A percentile compares a stretch with the other conserved stretches of the same genome.
Evolutionary conservation across 495 filamentous ascomycete species (phyloP).

Genomic region (Podospora pseudoanserina): DNA sequence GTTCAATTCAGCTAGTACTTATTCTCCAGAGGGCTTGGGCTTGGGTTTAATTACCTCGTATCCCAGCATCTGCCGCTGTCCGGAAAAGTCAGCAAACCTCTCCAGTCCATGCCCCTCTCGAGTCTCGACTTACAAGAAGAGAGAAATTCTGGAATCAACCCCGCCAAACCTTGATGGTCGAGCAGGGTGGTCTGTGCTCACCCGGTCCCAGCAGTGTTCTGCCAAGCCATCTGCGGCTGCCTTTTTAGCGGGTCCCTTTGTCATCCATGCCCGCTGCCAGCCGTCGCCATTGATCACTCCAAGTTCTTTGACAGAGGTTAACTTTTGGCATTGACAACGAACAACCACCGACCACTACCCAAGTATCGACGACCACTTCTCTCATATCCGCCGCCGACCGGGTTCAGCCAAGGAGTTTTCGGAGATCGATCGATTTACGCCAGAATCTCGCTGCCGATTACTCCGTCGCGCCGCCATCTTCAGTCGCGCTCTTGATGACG

Average conservation of each 20-base stretch:
- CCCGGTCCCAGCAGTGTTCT: neutral
- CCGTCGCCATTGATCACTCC: neutral
- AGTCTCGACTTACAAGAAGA: neutral
- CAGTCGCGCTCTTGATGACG: constrained; percentile 3
- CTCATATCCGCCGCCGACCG: neutral
- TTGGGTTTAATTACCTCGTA: too few relatives aligned
- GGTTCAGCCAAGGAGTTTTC: neutral
- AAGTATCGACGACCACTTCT: neutral
- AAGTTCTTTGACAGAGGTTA: neutral
- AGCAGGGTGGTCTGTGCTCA: neutral
- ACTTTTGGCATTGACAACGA: neutral
- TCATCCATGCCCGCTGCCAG: constrained; percentile 3
- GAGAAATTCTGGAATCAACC: neutral
- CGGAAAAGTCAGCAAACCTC: neutral
- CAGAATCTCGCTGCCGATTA: neutral
- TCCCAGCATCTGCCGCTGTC: neutral
- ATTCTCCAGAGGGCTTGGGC: too few relatives aligned
- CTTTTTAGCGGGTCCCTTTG: constrained; percentile 10
- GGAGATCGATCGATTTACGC: neutral
- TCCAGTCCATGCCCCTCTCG: neutral
- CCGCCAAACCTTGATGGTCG: neutral
- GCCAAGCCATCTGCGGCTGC: constrained; percentile 1
- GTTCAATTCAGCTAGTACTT: too few relatives aligned
- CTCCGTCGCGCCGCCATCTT: neutral
- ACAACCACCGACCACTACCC: neutral